These are phyloP conservation scores for Xylaria cubensis DNA, from an alignment of 495 filamentous ascomycete genomes.

Conservation along the genomic window DNA sequence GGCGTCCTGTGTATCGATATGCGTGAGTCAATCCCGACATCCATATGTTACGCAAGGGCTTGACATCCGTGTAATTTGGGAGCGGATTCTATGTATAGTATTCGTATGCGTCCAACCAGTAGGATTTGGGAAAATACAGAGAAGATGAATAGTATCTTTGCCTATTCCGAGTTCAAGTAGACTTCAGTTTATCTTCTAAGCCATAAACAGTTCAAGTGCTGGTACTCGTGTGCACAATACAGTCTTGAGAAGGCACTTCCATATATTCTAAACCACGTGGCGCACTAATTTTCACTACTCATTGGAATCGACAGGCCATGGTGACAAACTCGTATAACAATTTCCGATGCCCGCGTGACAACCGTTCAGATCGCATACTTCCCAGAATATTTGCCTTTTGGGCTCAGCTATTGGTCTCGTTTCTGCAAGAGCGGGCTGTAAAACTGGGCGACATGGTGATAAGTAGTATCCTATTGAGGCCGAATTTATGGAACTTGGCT, in stretches of 20 bases:
- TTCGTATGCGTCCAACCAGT: neutral
- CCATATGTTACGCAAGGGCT: neutral
- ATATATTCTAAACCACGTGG: neutral
- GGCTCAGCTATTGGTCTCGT: neutral
- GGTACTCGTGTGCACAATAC: neutral
- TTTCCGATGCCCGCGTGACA: neutral
- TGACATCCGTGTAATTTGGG: neutral
- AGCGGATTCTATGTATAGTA: neutral
- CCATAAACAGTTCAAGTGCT: neutral
- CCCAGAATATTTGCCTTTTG: neutral
- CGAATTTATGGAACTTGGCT: neutral
- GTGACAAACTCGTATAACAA: neutral
- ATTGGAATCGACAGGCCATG: neutral
- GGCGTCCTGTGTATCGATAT: too few species aligned
- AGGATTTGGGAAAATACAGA: neutral
- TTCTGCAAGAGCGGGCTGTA: neutral
- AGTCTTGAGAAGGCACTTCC: neutral
- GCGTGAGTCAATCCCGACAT: too few species aligned
- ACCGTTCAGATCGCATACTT: neutral
- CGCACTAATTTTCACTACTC: neutral
- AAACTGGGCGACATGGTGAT: neutral
- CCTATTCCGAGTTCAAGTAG: neutral
- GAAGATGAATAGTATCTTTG: neutral
- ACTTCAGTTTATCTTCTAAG: neutral
- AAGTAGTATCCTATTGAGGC: neutral